phyloP scores from a whole-genome alignment of 2,329 filamentous ascomycete species.

The Aureobasidium sp. region DNA sequence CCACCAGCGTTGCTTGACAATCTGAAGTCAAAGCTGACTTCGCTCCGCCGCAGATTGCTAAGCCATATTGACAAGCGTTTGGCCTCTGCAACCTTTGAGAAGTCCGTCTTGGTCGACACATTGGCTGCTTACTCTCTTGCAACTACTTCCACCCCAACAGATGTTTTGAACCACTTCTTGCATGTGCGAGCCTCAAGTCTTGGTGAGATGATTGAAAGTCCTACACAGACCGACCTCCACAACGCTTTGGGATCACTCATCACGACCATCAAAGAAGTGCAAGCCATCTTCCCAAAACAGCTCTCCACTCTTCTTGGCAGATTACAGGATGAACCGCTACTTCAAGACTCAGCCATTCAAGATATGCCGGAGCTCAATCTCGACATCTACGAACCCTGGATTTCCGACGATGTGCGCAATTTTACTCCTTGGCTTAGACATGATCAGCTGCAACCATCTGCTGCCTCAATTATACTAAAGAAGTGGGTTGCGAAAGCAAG shows the following conservation, averaged over 20 bases:
- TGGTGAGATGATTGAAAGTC: constrained; percentile 48
- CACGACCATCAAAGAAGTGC: constrained; percentile 67
- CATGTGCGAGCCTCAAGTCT: constrained; percentile 64
- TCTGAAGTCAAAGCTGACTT: constrained; percentile 55
- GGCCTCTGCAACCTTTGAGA: constrained; percentile 29
- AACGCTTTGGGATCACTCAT: constrained; percentile 65
- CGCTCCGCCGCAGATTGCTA: constrained; percentile 56
- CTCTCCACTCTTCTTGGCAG: constrained; percentile 60
- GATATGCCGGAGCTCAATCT: constrained; percentile 62
- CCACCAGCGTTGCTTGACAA: constrained; percentile 50
- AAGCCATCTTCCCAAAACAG: constrained; percentile 63
- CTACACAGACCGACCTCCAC: constrained; percentile 47
- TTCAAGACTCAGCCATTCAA: constrained; percentile 62
- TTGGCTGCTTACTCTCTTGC: constrained; percentile 76
- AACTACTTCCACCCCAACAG: constrained; percentile 69
- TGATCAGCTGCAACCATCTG: constrained; percentile 49
- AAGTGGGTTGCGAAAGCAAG: constrained; percentile 66
- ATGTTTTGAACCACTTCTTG: constrained; percentile 72
- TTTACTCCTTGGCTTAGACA: constrained; percentile 85
- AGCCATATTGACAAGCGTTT: constrained; percentile 52
- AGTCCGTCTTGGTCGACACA: constrained; percentile 54
- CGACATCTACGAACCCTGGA: constrained; percentile 71
- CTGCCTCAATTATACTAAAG: constrained; percentile 33
- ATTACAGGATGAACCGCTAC: constrained; percentile 61
- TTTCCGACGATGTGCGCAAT: constrained; percentile 70